These are phyloP conservation scores for Coemansia sp. DNA, from an alignment of 192 early-diverging fungal genomes.

Conservation along the genomic window DNA sequence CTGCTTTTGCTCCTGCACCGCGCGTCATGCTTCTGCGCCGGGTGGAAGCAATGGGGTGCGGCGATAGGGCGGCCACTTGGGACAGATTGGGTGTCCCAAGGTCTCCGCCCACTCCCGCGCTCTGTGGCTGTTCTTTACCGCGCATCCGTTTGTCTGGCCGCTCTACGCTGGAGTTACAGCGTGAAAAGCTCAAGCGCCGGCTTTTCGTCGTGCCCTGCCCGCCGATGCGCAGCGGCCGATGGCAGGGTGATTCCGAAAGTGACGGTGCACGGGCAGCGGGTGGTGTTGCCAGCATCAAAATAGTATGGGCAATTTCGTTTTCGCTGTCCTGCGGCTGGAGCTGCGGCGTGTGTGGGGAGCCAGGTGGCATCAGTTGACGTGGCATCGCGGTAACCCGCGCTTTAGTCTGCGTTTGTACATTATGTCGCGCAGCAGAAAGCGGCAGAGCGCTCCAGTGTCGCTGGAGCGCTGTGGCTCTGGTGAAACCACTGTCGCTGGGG, in stretches of 20 bases:
- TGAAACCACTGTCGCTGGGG: background rate
- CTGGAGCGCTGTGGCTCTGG: constrained; percentile 1
- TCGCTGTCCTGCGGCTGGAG: constrained; percentile 23
- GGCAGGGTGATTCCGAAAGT: constrained; percentile 14
- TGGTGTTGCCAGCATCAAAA: constrained; percentile 44
- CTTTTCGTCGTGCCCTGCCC: background rate
- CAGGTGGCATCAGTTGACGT: constrained; percentile 20
- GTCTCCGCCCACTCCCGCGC: background rate
- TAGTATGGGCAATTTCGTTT: constrained; percentile 35
- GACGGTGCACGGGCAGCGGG: constrained; percentile 29
- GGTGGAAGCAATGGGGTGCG: too few relatives aligned
- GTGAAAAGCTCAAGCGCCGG: constrained; percentile 33
- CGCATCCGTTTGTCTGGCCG: constrained; percentile 6
- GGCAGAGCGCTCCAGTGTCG: constrained; percentile 16
- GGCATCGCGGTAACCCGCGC: constrained; percentile 1
- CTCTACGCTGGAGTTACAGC: background rate
- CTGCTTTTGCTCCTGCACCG: background rate
- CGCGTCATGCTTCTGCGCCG: constrained; percentile 3
- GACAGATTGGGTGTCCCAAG: constrained; percentile 20
- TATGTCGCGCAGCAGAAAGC: background rate
- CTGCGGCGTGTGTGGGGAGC: constrained; percentile 12
- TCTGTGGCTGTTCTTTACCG: constrained; percentile 1
- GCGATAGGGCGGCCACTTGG: constrained; percentile 13
- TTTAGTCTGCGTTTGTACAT: background rate
- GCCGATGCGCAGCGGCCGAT: constrained; percentile 1